These are phyloP conservation scores for Penicillium cinerascens DNA, from an alignment of 495 filamentous ascomycete species.

Conservation along the genomic window DNA sequence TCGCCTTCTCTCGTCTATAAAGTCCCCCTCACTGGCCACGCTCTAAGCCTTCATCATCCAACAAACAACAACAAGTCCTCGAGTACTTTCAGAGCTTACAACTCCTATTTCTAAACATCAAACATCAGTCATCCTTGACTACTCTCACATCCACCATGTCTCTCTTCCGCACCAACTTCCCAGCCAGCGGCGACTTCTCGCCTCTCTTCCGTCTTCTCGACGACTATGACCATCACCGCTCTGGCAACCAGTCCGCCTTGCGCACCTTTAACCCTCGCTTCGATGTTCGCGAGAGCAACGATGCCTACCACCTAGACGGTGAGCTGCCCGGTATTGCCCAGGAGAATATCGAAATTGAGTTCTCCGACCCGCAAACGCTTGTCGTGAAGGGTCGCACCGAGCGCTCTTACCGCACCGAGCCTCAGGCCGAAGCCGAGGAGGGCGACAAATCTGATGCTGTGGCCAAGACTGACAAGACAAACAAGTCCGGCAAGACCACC, in stretches of 20 bases:
- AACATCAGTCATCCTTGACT: too few species aligned
- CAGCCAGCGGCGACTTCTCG: conserved; percentile 33
- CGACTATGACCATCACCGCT: conserved; percentile 43
- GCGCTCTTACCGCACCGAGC: too few species aligned
- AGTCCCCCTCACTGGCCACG: too few species aligned
- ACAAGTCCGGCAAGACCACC: conserved; percentile 49
- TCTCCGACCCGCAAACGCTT: conserved; percentile 76
- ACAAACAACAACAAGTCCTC: too few species aligned
- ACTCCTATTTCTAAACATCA: too few species aligned
- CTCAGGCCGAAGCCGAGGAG: too few species aligned
- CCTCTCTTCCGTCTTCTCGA: conserved; percentile 48
- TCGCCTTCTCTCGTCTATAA: too few species aligned
- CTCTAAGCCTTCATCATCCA: too few species aligned
- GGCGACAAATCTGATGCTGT: conserved; percentile 49
- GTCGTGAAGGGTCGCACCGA: conserved; percentile 65
- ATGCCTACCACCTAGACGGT: conserved; percentile 79
- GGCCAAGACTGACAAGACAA: conserved; percentile 35
- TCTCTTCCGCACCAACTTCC: conserved; percentile 36
- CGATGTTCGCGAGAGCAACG: conserved; percentile 70
- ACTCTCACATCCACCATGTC: conserved; percentile 29
- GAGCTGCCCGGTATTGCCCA: conserved; percentile 83
- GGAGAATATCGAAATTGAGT: conserved; percentile 79
- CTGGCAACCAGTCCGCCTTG: conserved; percentile 13
- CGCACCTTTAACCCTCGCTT: conserved; percentile 70
- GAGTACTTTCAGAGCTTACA: too few species aligned